Conservation (phyloP, 257 asterid species). For the Ophiorrhiza pumila region DNA sequence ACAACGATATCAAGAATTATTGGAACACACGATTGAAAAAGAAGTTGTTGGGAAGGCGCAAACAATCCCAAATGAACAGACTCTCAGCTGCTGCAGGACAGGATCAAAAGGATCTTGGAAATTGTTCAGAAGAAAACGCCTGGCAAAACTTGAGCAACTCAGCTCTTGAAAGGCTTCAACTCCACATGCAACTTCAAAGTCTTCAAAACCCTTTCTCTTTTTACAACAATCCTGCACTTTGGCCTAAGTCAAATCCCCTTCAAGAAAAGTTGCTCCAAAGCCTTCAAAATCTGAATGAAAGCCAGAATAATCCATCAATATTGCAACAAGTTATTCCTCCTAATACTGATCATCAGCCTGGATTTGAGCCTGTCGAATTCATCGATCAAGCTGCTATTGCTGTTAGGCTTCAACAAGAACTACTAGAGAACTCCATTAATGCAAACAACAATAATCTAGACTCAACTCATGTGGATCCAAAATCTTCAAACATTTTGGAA, state of each 20-base stretch:
- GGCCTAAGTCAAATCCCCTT: slow-evolving; percentile 53
- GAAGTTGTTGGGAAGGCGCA: slow-evolving; percentile 73
- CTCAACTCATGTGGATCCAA: slow-evolving; percentile 1
- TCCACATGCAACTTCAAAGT: slow-evolving; percentile 74
- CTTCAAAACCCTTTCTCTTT: slow-evolving; percentile 55
- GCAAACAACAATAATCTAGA: slow-evolving; percentile 9
- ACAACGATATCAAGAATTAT: slow-evolving; percentile 87
- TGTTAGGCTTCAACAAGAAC: slow-evolving; percentile 26
- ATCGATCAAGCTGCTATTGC: slow-evolving; percentile 16
- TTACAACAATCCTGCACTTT: slow-evolving; percentile 49
- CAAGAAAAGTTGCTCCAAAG: slow-evolving; percentile 56
- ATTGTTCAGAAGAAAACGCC: slow-evolving; percentile 31
- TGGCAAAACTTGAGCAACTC: slow-evolving; percentile 66
- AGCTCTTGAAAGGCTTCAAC: slow-evolving; percentile 89
- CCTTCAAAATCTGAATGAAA: slow-evolving; percentile 33
- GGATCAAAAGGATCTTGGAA: slow-evolving; percentile 22
- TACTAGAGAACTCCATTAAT: slow-evolving; percentile 11
- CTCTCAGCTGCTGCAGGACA: slow-evolving; percentile 26
- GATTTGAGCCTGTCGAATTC: slow-evolving; percentile 12
- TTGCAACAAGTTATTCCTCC: slow-evolving; percentile 13
- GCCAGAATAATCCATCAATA: slow-evolving; percentile 13
- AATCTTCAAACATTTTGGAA: slow-evolving; percentile 9
- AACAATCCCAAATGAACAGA: slow-evolving; percentile 42
- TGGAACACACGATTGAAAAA: slow-evolving; percentile 91
- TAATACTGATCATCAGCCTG: slow-evolving; percentile 4